phyloP scores from a whole-genome alignment of 805 yeast species.

The Kazachstania kunashirensis region DNA sequence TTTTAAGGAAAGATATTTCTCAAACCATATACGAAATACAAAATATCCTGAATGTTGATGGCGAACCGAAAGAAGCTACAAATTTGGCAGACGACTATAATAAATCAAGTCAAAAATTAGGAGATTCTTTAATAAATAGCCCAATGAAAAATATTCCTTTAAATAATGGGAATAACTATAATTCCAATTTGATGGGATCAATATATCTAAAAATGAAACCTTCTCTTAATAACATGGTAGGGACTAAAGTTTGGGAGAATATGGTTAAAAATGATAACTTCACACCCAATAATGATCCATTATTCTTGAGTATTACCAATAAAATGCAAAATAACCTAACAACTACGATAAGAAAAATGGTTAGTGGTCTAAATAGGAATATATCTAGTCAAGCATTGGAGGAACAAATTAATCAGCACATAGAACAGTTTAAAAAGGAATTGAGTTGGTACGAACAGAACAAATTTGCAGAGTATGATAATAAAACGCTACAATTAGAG shows the following conservation, averaged over 20 bases:
- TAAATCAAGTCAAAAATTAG: background rate
- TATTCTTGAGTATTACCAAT: slow-evolving; percentile 5
- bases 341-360: background rate
- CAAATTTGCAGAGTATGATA: slow-evolving; percentile 29
- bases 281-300: background rate
- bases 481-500: slow-evolving; percentile 29
- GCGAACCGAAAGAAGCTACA: background rate
- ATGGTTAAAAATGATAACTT: slow-evolving; percentile 3
- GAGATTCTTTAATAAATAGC: too few relatives aligned
- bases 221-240: slow-evolving; percentile 8
- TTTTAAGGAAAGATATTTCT: slow-evolving; percentile 26
- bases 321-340: slow-evolving; percentile 15
- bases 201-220: slow-evolving; percentile 10
- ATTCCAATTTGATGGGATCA: slow-evolving; percentile 3
- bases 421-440: slow-evolving; percentile 30
- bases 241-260: slow-evolving; percentile 11
- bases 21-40: slow-evolving; percentile 27
- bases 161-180: background rate
- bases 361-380: too few relatives aligned
- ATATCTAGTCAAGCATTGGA: background rate
- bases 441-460: slow-evolving; percentile 31
- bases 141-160: too few relatives aligned
- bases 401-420: slow-evolving; percentile 5
- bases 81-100: slow-evolving; percentile 3
- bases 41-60: background rate